Conservation (phyloP, 768 basidiomycete species). For the Russula earlei region DNA sequence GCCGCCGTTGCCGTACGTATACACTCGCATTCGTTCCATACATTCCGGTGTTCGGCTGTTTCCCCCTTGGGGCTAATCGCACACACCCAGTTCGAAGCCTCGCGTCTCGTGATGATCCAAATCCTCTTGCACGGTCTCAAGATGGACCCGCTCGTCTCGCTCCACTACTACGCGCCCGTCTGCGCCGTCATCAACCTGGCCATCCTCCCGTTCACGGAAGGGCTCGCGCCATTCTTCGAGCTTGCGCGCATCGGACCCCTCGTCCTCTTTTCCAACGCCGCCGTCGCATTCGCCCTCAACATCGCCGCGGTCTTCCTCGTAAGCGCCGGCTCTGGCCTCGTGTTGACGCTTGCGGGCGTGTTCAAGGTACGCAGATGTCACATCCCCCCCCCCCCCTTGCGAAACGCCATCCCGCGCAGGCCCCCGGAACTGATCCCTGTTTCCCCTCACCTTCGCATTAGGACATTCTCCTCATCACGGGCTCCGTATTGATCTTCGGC, state of each 20-base stretch:
- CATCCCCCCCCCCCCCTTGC: not conserved
- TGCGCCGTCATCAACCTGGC: constrained; percentile 84
- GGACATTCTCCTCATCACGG: constrained; percentile 92
- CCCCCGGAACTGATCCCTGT: not conserved
- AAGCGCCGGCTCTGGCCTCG: constrained; percentile 75
- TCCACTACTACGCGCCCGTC: constrained; percentile 95
- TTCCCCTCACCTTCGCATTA: constrained; percentile 21
- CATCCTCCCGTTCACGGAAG: constrained; percentile 88
- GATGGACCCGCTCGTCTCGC: constrained; percentile 93
- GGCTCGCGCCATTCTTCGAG: constrained; percentile 75
- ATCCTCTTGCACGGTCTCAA: constrained; percentile 89
- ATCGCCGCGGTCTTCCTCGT: constrained; percentile 93
- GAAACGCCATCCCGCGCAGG: not conserved
- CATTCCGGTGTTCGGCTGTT: not conserved
- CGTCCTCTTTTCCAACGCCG: constrained; percentile 75
- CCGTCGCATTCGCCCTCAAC: constrained; percentile 81
- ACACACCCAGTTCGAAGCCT: constrained; percentile 71
- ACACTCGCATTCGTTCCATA: not conserved
- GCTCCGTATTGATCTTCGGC: constrained; percentile 82
- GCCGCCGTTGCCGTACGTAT: constrained; percentile 71
- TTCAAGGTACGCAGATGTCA: constrained; percentile 52
- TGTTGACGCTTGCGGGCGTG: constrained; percentile 89
- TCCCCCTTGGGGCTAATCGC: not conserved
- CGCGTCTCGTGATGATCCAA: constrained; percentile 93
- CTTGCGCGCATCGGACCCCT: constrained; percentile 41